Evolutionary conservation across 2,329 filamentous ascomycete genomes (phyloP).

Genomic region (Fusarium papillatum): DNA sequence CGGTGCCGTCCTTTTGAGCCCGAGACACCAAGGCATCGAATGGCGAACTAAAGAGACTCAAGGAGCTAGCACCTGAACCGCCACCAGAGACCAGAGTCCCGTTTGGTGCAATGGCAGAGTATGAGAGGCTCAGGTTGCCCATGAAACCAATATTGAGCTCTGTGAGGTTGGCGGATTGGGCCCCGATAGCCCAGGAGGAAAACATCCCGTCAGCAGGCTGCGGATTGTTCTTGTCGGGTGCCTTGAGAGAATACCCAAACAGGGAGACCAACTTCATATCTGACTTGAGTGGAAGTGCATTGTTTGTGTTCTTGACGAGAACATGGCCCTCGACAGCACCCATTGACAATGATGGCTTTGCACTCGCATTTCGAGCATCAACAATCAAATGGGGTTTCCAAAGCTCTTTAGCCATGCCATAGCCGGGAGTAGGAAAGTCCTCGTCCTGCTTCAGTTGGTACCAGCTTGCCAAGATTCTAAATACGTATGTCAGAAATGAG

Average conservation of each 20-base stretch:
- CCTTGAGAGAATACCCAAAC: not conserved
- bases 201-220: not conserved
- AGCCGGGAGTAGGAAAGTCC: not conserved
- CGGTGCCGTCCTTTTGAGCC: not conserved
- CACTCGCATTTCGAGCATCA: not conserved
- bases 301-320: not conserved
- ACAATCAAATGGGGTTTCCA: not conserved
- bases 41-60: not conserved
- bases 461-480: not conserved
- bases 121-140: not conserved
- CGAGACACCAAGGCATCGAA: not conserved
- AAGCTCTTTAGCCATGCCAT: not conserved
- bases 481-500: not conserved
- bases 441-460: not conserved
- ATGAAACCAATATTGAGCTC: not conserved
- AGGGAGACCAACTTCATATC: not conserved
- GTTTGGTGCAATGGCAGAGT: not conserved
- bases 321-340: not conserved
- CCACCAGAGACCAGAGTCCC: not conserved
- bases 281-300: not conserved
- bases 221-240: not conserved
- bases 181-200: not conserved
- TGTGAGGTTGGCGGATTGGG: not conserved
- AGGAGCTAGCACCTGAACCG: not conserved
- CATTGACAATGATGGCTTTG: not conserved